Percentiles rank a stretch among this genome's conserved stretches.
Conservation (phyloP, 768 basidiomycete genomes). For the Lentinula sp. region DNA sequence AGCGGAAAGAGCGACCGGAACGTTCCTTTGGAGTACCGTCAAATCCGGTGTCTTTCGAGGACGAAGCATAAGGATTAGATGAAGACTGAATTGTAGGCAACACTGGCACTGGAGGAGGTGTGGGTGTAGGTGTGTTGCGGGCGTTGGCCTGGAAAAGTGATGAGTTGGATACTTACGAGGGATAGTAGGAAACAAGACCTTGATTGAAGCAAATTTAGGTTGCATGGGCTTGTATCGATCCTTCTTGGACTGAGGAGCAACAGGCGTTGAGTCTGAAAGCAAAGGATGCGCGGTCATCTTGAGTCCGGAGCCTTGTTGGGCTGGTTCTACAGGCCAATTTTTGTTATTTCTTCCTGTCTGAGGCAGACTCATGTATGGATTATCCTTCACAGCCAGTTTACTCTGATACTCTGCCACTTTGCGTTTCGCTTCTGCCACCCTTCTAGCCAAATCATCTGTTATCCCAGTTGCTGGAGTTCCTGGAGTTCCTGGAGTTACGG, state of each 20-base stretch:
- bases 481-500: too few species aligned
- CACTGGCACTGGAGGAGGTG: conserved; percentile 31
- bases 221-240: conserved; percentile 98
- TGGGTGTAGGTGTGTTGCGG: conserved; percentile 67
- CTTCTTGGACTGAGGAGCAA: conserved; percentile 68
- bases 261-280: conserved; percentile 60
- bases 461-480: neutral
- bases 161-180: conserved; percentile 1
- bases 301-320: conserved; percentile 76
- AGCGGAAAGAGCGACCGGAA: conserved; percentile 65
- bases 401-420: conserved; percentile 80
- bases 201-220: conserved; percentile 96
- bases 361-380: conserved; percentile 76
- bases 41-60: conserved; percentile 55
- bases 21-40: conserved; percentile 74
- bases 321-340: conserved; percentile 49
- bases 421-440: conserved; percentile 81
- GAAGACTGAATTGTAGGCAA: conserved; percentile 27
- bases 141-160: conserved; percentile 55
- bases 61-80: conserved; percentile 75
- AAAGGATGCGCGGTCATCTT: conserved; percentile 91
- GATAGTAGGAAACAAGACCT: conserved; percentile 34
- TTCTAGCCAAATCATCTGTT: conserved; percentile 58
- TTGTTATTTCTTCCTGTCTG: conserved; percentile 46
- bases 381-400: conserved; percentile 69